Evolutionary conservation across 176 grass and related monocot genomes (phyloP).

Genomic region (Zea luxurians): DNA sequence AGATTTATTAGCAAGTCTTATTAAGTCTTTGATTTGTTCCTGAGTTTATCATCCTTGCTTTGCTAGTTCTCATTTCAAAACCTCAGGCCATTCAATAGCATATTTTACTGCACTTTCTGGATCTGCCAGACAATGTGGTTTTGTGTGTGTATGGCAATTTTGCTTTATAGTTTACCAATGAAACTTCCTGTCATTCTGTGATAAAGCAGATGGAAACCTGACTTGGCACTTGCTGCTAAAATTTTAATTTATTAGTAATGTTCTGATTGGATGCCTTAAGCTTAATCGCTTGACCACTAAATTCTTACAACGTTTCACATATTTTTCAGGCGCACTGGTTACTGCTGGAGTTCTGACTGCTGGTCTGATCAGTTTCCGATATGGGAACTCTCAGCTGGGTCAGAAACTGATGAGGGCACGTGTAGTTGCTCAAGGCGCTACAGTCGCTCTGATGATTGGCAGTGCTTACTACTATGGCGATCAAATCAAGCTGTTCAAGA

Average conservation of each 20-base stretch:
- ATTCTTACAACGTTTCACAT: background rate
- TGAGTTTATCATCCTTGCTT: background rate
- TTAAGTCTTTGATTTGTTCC: background rate
- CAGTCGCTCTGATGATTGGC: constrained; percentile 88
- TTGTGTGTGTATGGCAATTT: background rate
- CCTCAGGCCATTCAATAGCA: background rate
- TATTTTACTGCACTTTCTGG: background rate
- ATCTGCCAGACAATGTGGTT: background rate
- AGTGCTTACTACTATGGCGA: constrained; percentile 89
- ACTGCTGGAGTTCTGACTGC: constrained; percentile 89
- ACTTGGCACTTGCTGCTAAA: background rate
- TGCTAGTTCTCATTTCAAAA: constrained; percentile 17
- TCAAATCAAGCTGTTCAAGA: constrained; percentile 73
- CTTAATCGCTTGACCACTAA: background rate
- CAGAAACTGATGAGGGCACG: constrained; percentile 90
- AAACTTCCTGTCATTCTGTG: background rate
- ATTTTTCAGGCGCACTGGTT: constrained; percentile 70
- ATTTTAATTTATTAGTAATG: background rate
- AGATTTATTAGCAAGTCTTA: background rate
- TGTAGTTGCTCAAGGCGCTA: constrained; percentile 77
- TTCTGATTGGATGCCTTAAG: background rate
- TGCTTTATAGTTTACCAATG: background rate
- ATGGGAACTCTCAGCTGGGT: constrained; percentile 81
- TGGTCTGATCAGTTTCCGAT: constrained; percentile 85
- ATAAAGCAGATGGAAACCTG: constrained; percentile 12